phyloP scores from a whole-genome alignment of 2,329 filamentous ascomycete species.

The Fusarium sp. region DNA sequence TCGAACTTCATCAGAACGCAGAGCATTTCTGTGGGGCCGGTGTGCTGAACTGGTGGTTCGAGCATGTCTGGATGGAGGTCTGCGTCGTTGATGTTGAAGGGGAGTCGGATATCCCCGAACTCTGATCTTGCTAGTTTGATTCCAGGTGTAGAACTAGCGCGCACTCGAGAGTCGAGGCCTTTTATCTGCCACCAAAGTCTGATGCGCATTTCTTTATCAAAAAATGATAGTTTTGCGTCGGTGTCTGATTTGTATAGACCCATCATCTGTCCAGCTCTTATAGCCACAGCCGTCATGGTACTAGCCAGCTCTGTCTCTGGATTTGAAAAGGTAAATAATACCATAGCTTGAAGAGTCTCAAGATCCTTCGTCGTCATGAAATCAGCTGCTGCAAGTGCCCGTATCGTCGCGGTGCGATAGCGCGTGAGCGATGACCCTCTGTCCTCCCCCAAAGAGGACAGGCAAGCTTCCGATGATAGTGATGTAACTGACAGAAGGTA shows the following conservation, averaged over 20 bases:
- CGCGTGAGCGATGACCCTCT: slow-evolving; percentile 23
- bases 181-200: slow-evolving; percentile 43
- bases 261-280: slow-evolving; percentile 40
- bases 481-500: slow-evolving; percentile 41
- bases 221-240: slow-evolving; percentile 26
- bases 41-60: slow-evolving; percentile 54
- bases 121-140: slow-evolving; percentile 6
- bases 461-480: slow-evolving; percentile 26
- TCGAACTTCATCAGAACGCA: slow-evolving; percentile 47
- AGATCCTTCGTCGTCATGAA: slow-evolving; percentile 41
- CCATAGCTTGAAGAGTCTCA: slow-evolving; percentile 43
- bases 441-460: slow-evolving; percentile 14
- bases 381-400: slow-evolving; percentile 37
- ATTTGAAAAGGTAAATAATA: slow-evolving; percentile 42
- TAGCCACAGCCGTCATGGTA: slow-evolving; percentile 33
- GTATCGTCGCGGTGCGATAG: slow-evolving; percentile 38
- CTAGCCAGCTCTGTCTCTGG: slow-evolving; percentile 41
- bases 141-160: not conserved
- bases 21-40: slow-evolving; percentile 65
- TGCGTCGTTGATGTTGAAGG: slow-evolving; percentile 64
- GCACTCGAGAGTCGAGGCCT: slow-evolving; percentile 27
- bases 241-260: slow-evolving; percentile 28
- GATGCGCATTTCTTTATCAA: slow-evolving; percentile 41
- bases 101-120: slow-evolving; percentile 46
- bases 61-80: slow-evolving; percentile 61